These are phyloP conservation scores for Maudiozyma bulderi DNA, from an alignment of 805 yeast genomes.

Conservation along the genomic window DNA sequence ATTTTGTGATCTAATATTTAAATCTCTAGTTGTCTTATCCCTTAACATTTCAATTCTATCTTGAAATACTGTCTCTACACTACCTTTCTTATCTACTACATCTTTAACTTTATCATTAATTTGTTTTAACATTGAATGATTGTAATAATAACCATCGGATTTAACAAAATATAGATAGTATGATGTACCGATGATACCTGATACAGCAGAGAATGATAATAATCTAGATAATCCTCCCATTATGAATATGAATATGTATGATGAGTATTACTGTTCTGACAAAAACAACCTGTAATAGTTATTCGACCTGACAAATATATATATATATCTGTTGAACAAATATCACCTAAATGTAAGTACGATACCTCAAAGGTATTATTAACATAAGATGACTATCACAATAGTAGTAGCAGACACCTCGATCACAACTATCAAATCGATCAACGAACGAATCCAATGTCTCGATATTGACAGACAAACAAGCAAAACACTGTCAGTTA, in stretches of 20 bases:
- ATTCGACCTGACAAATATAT: no score
- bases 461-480: no score
- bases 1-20: constrained; percentile 14
- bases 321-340: no score
- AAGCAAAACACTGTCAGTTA: no score
- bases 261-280: not conserved
- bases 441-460: no score
- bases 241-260: not conserved
- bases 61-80: constrained; percentile 6
- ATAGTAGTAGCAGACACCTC: no score
- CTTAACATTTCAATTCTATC: constrained; percentile 1
- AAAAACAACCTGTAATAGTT: no score
- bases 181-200: constrained; percentile 16
- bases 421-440: no score
- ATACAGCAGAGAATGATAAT: constrained; percentile 12
- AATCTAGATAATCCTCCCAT: constrained; percentile 21
- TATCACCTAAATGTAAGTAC: no score
- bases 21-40: constrained; percentile 4
- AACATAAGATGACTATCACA: no score
- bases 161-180: constrained; percentile 18
- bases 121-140: constrained; percentile 14
- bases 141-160: constrained; percentile 18
- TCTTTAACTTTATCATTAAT: constrained; percentile 16
- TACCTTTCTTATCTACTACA: constrained; percentile 16
- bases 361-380: no score